Conservation (phyloP, 2,329 filamentous ascomycete genomes). For the Fusarium continuum region DNA sequence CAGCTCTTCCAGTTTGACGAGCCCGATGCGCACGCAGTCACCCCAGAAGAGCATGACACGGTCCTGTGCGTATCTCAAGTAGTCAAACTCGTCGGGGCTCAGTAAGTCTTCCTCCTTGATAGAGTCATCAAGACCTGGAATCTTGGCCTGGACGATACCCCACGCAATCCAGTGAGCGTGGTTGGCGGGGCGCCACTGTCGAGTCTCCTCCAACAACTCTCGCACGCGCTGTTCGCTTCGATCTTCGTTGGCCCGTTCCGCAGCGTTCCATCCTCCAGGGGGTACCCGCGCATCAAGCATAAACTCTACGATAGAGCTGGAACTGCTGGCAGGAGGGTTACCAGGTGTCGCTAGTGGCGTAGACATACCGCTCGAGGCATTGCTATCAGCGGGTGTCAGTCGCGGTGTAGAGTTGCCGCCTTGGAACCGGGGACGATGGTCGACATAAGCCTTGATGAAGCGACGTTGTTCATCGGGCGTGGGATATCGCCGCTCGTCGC, state of each 20-base stretch:
- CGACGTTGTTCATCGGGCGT: slow-evolving; percentile 81
- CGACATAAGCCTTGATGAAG: slow-evolving; percentile 87
- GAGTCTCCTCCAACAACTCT: slow-evolving; percentile 78
- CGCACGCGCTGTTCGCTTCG: slow-evolving; percentile 73
- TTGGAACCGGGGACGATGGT: slow-evolving; percentile 76
- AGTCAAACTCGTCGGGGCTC: slow-evolving; percentile 80
- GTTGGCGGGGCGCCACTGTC: slow-evolving; percentile 87
- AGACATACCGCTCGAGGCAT: slow-evolving; percentile 39
- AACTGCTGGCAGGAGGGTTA: slow-evolving; percentile 55
- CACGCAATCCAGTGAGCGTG: slow-evolving; percentile 93
- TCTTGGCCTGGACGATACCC: slow-evolving; percentile 94
- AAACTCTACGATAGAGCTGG: slow-evolving; percentile 72
- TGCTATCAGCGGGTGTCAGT: slow-evolving; percentile 56
- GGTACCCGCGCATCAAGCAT: slow-evolving; percentile 81
- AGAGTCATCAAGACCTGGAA: slow-evolving; percentile 72
- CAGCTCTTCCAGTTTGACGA: slow-evolving; percentile 79
- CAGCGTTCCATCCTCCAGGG: slow-evolving; percentile 59
- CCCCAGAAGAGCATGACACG: slow-evolving; percentile 95
- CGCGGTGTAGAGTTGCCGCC: slow-evolving; percentile 60
- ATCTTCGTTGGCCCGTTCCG: slow-evolving; percentile 69
- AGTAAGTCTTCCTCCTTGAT: slow-evolving; percentile 46
- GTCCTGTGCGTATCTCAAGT: slow-evolving; percentile 89
- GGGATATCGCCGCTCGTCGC: slow-evolving; percentile 77
- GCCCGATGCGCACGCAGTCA: slow-evolving; percentile 80
- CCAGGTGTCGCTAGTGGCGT: slow-evolving; percentile 48